Conservation (phyloP, 768 basidiomycete genomes). For the Coprinopsis marcescibilis region DNA sequence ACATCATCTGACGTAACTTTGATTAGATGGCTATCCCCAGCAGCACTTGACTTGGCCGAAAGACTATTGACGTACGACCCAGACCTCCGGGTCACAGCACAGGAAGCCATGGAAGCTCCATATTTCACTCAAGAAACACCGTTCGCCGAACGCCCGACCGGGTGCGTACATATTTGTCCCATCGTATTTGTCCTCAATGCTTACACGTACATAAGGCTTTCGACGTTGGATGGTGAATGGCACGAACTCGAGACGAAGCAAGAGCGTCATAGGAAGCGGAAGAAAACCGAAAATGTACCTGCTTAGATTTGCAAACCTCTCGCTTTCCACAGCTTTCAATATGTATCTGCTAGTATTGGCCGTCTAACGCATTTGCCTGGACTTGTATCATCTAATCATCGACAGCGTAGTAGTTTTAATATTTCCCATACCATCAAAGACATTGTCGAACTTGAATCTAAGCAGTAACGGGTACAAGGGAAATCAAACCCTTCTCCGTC, state of each 20-base stretch:
- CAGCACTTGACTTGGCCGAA: slow-evolving; percentile 84
- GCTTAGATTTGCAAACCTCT: no score
- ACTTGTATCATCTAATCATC: neutral
- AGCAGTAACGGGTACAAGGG: slow-evolving; percentile 21
- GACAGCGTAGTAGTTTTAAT: slow-evolving; percentile 1
- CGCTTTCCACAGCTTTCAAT: no score
- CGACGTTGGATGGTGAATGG: slow-evolving; percentile 88
- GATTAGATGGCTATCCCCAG: slow-evolving; percentile 82
- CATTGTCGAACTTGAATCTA: slow-evolving; percentile 10
- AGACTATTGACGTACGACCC: slow-evolving; percentile 80
- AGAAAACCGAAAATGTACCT: slow-evolving; percentile 51
- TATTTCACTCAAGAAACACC: slow-evolving; percentile 88
- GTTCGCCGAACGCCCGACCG: slow-evolving; percentile 60
- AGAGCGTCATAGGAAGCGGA: slow-evolving; percentile 78
- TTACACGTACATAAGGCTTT: slow-evolving; percentile 44
- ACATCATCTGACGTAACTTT: slow-evolving; percentile 8
- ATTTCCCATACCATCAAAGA: neutral
- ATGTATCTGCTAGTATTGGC: no score
- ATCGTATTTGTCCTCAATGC: slow-evolving; percentile 5
- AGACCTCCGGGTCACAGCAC: slow-evolving; percentile 63
- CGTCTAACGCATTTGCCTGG: no score
- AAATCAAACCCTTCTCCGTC: slow-evolving; percentile 64
- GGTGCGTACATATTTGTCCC: slow-evolving; percentile 48
- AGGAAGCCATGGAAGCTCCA: slow-evolving; percentile 70
- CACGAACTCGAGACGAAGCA: slow-evolving; percentile 96